Evolutionary conservation across 2,329 filamentous ascomycete genomes (phyloP).

Genomic region (Botrytis hyacinthi): DNA sequence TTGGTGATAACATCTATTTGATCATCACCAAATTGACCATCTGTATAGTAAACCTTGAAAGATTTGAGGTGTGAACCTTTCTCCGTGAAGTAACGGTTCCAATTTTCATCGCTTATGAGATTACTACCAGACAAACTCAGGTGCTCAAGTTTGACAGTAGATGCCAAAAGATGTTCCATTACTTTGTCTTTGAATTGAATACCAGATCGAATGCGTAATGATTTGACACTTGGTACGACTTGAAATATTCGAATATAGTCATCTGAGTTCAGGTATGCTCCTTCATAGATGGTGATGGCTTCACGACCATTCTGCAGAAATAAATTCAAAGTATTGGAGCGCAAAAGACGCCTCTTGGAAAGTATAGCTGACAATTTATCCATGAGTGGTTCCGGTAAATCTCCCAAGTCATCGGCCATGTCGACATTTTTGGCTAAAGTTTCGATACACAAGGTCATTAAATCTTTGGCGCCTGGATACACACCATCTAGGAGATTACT

Average conservation of each 20-base stretch:
- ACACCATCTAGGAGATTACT: constrained; percentile 81
- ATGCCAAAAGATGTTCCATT: constrained; percentile 75
- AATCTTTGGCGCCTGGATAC: constrained; percentile 62
- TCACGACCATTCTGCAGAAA: constrained; percentile 55
- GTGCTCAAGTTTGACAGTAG: constrained; percentile 65
- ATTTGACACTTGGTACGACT: constrained; percentile 64
- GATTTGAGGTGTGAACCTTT: constrained; percentile 64
- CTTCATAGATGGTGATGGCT: constrained; percentile 56
- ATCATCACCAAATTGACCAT: constrained; percentile 75
- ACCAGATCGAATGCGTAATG: constrained; percentile 76
- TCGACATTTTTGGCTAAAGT: constrained; percentile 62
- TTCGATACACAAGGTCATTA: constrained; percentile 64
- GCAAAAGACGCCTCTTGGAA: constrained; percentile 58
- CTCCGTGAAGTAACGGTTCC: constrained; percentile 65
- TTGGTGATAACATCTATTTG: constrained; percentile 60
- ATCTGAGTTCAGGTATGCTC: constrained; percentile 64
- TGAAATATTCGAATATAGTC: constrained; percentile 83
- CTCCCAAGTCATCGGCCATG: constrained; percentile 60
- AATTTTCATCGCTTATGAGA: constrained; percentile 72
- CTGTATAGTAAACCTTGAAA: constrained; percentile 79
- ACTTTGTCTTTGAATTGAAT: constrained; percentile 87
- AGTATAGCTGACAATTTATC: constrained; percentile 60
- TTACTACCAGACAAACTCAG: constrained; percentile 84
- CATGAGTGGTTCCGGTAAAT: constrained; percentile 53
- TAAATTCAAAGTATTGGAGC: constrained; percentile 53